phyloP scores from a whole-genome alignment of 139 green algal species.

The Ulvella scutata region DNA sequence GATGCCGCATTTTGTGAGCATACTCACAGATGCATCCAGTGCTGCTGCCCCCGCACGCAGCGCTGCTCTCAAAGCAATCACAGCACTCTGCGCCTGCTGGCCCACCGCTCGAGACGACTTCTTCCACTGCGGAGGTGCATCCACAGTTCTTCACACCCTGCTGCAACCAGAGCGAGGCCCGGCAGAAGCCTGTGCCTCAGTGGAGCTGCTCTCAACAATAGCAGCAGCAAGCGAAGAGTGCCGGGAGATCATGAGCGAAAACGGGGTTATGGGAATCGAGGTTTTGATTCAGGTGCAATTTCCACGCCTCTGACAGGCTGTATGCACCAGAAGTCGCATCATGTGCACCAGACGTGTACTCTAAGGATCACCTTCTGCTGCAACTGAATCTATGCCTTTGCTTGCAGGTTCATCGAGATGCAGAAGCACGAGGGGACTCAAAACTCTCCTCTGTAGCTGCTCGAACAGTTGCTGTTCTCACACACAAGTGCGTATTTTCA shows the following conservation, averaged over 20 bases:
- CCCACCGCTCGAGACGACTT: not conserved
- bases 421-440: not conserved
- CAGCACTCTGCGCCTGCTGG: not conserved
- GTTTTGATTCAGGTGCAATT: not conserved
- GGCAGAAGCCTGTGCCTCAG: not conserved
- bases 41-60: not conserved
- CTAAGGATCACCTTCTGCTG: too few relatives aligned
- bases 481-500: not conserved
- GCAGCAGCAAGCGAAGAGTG: not conserved
- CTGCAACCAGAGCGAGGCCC: not conserved
- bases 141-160: not conserved
- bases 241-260: not conserved
- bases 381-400: too few relatives aligned
- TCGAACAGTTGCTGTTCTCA: not conserved
- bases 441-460: not conserved
- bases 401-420: constrained; percentile 3
- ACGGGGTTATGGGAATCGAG: not conserved
- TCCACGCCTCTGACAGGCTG: too few relatives aligned
- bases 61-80: not conserved
- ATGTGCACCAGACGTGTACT: too few relatives aligned
- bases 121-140: not conserved
- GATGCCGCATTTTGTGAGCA: not conserved
- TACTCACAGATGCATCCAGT: not conserved
- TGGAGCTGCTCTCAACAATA: not conserved
- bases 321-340: too few relatives aligned